Evolutionary conservation across 352 stramenopile species (phyloP).

Genomic region (Elongisporangium senticosum): DNA sequence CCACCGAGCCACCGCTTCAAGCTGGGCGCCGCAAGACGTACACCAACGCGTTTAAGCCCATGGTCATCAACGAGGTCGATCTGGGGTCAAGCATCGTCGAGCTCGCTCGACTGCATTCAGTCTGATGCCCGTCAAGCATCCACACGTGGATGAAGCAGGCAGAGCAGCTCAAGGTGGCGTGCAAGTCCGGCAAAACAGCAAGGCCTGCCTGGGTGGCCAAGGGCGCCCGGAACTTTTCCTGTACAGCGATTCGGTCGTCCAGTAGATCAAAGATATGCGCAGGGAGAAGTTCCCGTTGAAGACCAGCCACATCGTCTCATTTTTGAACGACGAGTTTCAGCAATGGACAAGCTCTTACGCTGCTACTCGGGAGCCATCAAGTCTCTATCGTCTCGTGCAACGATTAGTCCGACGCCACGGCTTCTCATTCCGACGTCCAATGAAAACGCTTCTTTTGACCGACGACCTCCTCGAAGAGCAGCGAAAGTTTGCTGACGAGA

Average conservation of each 20-base stretch:
- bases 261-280: slow-evolving; percentile 21
- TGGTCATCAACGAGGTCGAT: too few relatives aligned
- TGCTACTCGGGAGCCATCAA: too few relatives aligned
- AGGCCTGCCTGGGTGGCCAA: slow-evolving; percentile 5
- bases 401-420: slow-evolving; percentile 8
- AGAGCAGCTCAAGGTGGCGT: too few relatives aligned
- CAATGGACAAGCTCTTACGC: slow-evolving; percentile 9
- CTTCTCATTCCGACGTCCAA: slow-evolving; percentile 16
- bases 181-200: slow-evolving; percentile 10
- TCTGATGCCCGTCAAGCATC: too few relatives aligned
- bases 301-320: slow-evolving; percentile 11
- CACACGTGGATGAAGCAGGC: too few relatives aligned
- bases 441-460: slow-evolving; percentile 7
- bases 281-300: slow-evolving; percentile 18
- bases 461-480: slow-evolving; percentile 10
- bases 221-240: slow-evolving; percentile 2
- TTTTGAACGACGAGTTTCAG: slow-evolving; percentile 12
- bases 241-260: slow-evolving; percentile 10
- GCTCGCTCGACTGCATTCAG: too few relatives aligned
- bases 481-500: slow-evolving; percentile 1
- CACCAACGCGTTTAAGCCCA: too few relatives aligned
- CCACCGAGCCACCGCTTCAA: too few relatives aligned
- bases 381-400: slow-evolving; percentile 2
- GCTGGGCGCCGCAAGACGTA: too few relatives aligned
- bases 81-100: too few relatives aligned